These are phyloP conservation scores for Arabidopsis suecica DNA, from an alignment of 345 rosid species.

Conservation along the genomic window DNA sequence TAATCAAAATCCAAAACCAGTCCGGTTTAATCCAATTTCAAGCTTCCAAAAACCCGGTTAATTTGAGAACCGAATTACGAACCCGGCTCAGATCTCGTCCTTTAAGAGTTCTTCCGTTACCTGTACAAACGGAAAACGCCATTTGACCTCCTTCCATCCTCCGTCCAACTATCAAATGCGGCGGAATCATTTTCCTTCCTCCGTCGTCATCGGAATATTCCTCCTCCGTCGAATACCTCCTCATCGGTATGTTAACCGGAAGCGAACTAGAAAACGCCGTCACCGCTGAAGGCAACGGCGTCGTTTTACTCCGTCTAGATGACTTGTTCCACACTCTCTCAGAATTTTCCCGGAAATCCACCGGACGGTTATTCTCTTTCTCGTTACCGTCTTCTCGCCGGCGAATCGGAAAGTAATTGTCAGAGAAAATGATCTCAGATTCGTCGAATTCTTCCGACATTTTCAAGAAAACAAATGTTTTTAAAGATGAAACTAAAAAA, in stretches of 20 bases:
- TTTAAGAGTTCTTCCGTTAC: slow-evolving; percentile 86
- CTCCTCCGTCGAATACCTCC: slow-evolving; percentile 38
- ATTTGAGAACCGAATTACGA: slow-evolving; percentile 76
- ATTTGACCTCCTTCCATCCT: slow-evolving; percentile 62
- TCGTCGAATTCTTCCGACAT: slow-evolving; percentile 58
- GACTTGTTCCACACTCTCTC: neutral
- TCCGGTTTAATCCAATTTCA: slow-evolving; percentile 32
- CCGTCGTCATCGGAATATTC: slow-evolving; percentile 41
- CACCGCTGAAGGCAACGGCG: slow-evolving; percentile 19
- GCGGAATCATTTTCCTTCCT: slow-evolving; percentile 47
- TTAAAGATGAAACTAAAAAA: neutral
- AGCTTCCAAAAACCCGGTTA: slow-evolving; percentile 90
- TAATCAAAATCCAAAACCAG: slow-evolving; percentile 14
- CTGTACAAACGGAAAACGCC: slow-evolving; percentile 79
- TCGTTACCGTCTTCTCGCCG: slow-evolving; percentile 19
- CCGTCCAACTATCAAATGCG: slow-evolving; percentile 47
- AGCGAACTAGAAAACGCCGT: slow-evolving; percentile 34
- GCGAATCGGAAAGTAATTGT: slow-evolving; percentile 20
- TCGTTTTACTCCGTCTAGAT: slow-evolving; percentile 29
- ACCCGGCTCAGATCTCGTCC: slow-evolving; percentile 82
- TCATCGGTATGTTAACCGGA: slow-evolving; percentile 50
- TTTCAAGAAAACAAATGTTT: slow-evolving; percentile 17
- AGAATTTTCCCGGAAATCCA: slow-evolving; percentile 21
- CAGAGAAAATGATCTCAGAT: slow-evolving; percentile 57
- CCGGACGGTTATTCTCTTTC: slow-evolving; percentile 36